Evolutionary conservation across 1,284 basidiomycete genomes (phyloP), one percentile per base, ranked within the genome.

Genomic region (Vanrija sp.): DNA sequence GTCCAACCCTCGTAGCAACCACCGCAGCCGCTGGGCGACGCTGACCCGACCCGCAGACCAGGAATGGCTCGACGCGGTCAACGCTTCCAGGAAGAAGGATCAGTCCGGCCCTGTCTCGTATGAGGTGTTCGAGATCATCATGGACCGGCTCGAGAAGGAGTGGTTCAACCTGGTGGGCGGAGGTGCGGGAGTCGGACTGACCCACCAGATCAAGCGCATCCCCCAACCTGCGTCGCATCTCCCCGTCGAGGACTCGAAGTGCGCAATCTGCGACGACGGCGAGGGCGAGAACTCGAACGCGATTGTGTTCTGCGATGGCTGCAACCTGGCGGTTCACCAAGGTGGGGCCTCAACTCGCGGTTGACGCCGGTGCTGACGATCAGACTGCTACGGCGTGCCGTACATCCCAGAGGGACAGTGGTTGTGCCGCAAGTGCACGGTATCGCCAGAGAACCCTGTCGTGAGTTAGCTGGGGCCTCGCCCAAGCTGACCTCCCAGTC

Each of bases 361-460:
- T 3, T 28, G 1, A 28, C 7, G 10, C 21, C 21, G 21, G 21
- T 6, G 6, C 34, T 34, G 34, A 34, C 34, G 12, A 10, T 34
- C 34, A 34, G 95, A 98, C 74, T 99, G 96, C 71, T 99, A 99
- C 73, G 96, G 96, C 34, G 92, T 99, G 5, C 96, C 96, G 3
- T 99, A 98, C 72, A 98, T 99, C 60, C 96, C 96, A 0, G 96
- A 99, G 78, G 96, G 96, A 1, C 95, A 99, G 76, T 99, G 96
- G 96, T 83, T 98, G 29, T 98, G 96, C 75, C 82, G 96, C 52
- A 98, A 98, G 76, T 99, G 96, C 72, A 98, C 93, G 1, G 93
- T 98, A 18, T 96, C 92, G 2, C 96, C 96, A 0, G 95, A 97
- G 74, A 89, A 88, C 61, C 92, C 94, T 9, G 94, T 98, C 44